These are phyloP conservation scores for Nitzschia palea DNA, from an alignment of 108 stramenopile species.

Conservation along the genomic window DNA sequence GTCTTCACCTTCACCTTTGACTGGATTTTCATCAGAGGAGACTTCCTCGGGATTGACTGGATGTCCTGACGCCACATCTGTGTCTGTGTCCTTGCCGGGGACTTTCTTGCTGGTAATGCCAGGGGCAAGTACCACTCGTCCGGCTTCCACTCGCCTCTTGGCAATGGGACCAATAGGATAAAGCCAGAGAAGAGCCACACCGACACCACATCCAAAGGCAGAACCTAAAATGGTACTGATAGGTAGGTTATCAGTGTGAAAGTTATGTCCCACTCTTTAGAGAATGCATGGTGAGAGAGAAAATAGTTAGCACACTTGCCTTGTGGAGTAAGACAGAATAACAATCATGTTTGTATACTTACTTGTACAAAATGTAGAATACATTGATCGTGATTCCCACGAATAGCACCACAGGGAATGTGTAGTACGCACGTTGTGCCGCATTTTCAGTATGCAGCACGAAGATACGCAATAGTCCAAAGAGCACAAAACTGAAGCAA, in stretches of 20 bases:
- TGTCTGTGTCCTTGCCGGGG: background rate
- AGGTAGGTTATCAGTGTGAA: too few relatives aligned
- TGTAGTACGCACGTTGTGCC: constrained; percentile 38
- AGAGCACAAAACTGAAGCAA: constrained; percentile 32
- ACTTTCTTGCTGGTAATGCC: too few relatives aligned
- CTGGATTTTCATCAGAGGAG: background rate
- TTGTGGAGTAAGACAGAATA: too few relatives aligned
- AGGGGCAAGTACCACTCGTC: background rate
- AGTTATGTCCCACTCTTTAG: too few relatives aligned
- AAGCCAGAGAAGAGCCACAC: constrained; percentile 29
- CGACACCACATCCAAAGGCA: constrained; percentile 24
- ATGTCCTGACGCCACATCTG: background rate
- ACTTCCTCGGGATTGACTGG: too few relatives aligned
- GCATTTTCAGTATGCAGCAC: constrained; percentile 40
- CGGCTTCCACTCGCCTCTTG: constrained; percentile 21
- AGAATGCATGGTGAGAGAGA: too few relatives aligned
- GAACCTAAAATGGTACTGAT: too few relatives aligned
- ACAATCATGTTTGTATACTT: too few relatives aligned
- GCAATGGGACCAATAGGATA: constrained; percentile 37
- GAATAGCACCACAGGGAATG: constrained; percentile 53
- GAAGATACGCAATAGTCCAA: constrained; percentile 17
- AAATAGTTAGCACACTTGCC: too few relatives aligned
- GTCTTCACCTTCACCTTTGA: too few relatives aligned
- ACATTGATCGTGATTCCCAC: constrained; percentile 43
- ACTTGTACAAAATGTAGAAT: constrained; percentile 53